Evolutionary conservation across 2,329 filamentous ascomycete species (phyloP).

Genomic region (Fusarium sororula): DNA sequence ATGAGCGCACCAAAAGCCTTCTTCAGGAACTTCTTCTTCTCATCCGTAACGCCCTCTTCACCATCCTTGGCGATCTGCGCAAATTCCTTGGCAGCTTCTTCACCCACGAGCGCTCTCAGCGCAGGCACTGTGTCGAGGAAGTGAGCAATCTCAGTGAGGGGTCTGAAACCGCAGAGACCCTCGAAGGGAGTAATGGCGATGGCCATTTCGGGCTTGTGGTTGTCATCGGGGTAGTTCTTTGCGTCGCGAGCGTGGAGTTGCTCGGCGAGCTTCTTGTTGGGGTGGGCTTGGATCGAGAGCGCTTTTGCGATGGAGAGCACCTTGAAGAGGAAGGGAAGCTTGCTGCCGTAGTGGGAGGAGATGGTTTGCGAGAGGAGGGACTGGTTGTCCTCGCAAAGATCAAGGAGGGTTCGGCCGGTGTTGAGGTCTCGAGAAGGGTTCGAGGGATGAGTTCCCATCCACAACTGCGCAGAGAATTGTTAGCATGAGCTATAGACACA

Average conservation of each 20-base stretch:
- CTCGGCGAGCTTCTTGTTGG: constrained; percentile 91
- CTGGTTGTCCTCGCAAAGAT: constrained; percentile 87
- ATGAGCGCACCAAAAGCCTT: constrained; percentile 82
- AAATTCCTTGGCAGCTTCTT: constrained; percentile 67
- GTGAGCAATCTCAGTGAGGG: constrained; percentile 84
- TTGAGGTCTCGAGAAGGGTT: constrained; percentile 90
- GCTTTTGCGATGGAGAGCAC: constrained; percentile 96
- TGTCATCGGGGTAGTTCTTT: constrained; percentile 98
- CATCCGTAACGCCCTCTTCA: constrained; percentile 54
- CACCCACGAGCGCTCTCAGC: constrained; percentile 73
- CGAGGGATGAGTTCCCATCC: constrained; percentile 99
- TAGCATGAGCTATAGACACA: background rate
- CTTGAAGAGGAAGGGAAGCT: constrained; percentile 97
- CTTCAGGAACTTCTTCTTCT: constrained; percentile 82
- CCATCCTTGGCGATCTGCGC: constrained; percentile 56
- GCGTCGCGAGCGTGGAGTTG: constrained; percentile 85
- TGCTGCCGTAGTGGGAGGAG: constrained; percentile 77
- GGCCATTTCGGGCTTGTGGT: constrained; percentile 99
- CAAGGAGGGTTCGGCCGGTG: constrained; percentile 85
- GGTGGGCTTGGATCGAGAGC: constrained; percentile 95
- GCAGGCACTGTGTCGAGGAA: constrained; percentile 72
- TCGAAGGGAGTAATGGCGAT: constrained; percentile 97
- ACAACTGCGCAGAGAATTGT: constrained; percentile 68
- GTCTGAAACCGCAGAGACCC: constrained; percentile 94
- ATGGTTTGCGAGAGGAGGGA: constrained; percentile 80